Evolutionary conservation across 2,329 filamentous ascomycete species (phyloP), one percentile per base, ranked within the genome.

Genomic region (Graphilbum fragrans): DNA sequence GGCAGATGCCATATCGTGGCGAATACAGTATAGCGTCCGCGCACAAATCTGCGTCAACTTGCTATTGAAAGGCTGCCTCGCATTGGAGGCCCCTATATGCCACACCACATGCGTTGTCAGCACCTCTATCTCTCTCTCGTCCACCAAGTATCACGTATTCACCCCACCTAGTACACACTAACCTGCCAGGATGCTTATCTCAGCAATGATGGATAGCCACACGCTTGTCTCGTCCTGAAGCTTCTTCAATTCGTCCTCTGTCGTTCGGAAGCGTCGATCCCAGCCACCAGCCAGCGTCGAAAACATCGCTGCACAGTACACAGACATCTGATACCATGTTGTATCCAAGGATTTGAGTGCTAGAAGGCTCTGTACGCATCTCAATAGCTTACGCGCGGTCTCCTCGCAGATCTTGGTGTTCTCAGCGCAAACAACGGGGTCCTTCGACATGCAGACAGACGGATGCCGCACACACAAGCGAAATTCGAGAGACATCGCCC

Each of bases 271-370:
- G 23, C 80, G 69, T 37, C 79, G 72, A 53, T 86, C 74, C 65
- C 77, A 84, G 42, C 79, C 71, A 2, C 75, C 74, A 37, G 82
- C 84, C 1, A 90, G 62, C 14, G 74, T 78, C 0, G 81, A 82
- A 50, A 86, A 84, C 43, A 85, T 78, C 21, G 81, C 81, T 35
- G 80, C 76, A 12, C 84, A 69, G 52, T 84, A 86, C 6, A 84
- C 71, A 0, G 82, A 79, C 38, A 77, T 69, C 37, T 81, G 80
- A 51, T 84, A 82, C 82, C 83, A 88, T 1, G 82, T 86, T 2
- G 81, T 84, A 53, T 90, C 84, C 4, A 88, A 61, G 35, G 76
- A 77, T 52, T 81, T 83, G 43, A 78, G 64, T 49, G 68, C 69
- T 44, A 74, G 71, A 37, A 88, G 59, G 41, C 74, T 65, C 19